Percentiles rank a stretch among this genome's conserved stretches.
Conservation (phyloP, 2,329 filamentous ascomycete species). For the Fusarium protoensiforme region DNA sequence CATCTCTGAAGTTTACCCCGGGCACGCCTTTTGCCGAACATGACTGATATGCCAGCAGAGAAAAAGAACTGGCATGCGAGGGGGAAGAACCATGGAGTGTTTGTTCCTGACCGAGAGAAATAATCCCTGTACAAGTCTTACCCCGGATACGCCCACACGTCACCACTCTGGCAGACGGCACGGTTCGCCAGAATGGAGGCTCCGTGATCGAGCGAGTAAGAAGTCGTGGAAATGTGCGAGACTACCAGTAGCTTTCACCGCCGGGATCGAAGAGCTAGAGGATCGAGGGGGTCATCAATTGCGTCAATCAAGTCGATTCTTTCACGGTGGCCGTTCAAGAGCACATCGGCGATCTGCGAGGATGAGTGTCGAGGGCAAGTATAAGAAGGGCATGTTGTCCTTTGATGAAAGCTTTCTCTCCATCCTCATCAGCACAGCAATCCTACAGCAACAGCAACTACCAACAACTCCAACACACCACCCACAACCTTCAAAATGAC, state of each 20-base stretch:
- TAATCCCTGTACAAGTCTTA: slow-evolving; percentile 6
- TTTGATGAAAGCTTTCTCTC: background rate
- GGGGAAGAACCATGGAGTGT: background rate
- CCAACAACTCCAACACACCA: background rate
- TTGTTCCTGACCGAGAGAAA: background rate
- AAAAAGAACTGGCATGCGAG: background rate
- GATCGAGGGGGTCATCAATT: slow-evolving; percentile 21
- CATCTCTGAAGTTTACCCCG: background rate
- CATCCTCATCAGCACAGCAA: slow-evolving; percentile 4
- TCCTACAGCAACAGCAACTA: background rate
- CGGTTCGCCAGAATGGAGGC: background rate
- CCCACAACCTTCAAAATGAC: slow-evolving; percentile 53
- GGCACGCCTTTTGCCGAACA: background rate
- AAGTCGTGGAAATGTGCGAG: background rate
- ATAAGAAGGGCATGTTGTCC: slow-evolving; percentile 27
- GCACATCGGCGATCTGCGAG: slow-evolving; percentile 4
- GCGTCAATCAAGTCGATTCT: slow-evolving; percentile 32
- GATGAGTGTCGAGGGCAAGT: background rate
- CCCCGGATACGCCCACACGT: slow-evolving; percentile 6
- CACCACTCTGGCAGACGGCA: slow-evolving; percentile 8
- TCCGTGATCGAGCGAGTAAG: background rate
- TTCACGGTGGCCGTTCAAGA: background rate
- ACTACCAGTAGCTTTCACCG: background rate
- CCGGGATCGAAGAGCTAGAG: background rate
- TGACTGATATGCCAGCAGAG: background rate